These are phyloP conservation scores for Inga oerstediana DNA, from an alignment of 306 rosid genomes.

Conservation along the genomic window DNA sequence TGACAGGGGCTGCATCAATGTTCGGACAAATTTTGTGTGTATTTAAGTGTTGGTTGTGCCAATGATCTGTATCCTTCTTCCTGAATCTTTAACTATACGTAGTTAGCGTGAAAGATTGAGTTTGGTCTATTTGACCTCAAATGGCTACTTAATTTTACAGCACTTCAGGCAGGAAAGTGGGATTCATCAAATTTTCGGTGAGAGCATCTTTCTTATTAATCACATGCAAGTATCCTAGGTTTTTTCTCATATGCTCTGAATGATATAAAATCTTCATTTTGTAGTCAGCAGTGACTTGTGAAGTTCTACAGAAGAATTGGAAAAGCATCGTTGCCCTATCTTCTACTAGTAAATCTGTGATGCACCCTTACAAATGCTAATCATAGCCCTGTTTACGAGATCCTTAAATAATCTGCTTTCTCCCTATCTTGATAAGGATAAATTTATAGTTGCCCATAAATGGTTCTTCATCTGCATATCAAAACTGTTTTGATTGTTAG, in stretches of 20 bases:
- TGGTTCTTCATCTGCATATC: not conserved
- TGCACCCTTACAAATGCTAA: not conserved
- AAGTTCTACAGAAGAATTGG: not conserved
- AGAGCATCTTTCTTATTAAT: not conserved
- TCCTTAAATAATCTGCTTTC: not conserved
- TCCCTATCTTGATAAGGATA: not conserved
- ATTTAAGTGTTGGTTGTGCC: not conserved
- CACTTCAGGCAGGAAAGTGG: not conserved
- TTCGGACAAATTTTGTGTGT: not conserved
- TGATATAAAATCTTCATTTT: not conserved
- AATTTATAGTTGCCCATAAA: not conserved
- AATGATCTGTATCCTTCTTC: not conserved
- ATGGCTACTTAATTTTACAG: not conserved
- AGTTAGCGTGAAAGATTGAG: not conserved
- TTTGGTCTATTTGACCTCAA: not conserved
- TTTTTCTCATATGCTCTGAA: not conserved
- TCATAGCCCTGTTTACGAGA: not conserved
- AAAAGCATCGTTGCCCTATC: not conserved
- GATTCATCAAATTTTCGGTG: not conserved
- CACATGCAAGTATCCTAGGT: not conserved
- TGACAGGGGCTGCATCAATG: not conserved
- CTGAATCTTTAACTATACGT: not conserved
- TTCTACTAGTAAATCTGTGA: not conserved
- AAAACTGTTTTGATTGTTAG: not conserved
- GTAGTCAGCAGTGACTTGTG: not conserved